Percentiles rank a stretch among this genome's conserved stretches.
Conservation (phyloP, 768 basidiomycete species). For the Phallus indusiatus region DNA sequence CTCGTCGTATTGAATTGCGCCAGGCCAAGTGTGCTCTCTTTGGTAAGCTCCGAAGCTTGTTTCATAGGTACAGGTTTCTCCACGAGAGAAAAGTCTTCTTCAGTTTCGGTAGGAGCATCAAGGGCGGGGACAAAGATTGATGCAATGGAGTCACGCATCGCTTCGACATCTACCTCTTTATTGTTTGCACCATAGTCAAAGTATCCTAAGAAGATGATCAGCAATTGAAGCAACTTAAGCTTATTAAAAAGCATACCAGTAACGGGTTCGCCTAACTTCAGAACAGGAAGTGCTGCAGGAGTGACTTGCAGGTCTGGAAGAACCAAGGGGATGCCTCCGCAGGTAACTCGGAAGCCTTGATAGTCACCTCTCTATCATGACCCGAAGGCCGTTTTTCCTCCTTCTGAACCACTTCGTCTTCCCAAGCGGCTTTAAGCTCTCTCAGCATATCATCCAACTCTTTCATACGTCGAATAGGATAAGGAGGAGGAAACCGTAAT, state of each 20-base stretch:
- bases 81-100: background rate
- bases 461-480: slow-evolving; percentile 80
- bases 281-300: background rate
- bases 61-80: slow-evolving; percentile 38
- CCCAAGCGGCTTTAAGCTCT: slow-evolving; percentile 65
- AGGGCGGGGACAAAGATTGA: slow-evolving; percentile 3
- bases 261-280: background rate
- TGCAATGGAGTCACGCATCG: slow-evolving; percentile 6
- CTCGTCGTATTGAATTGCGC: slow-evolving; percentile 76
- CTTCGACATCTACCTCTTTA: background rate
- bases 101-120: background rate
- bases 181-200: slow-evolving; percentile 25
- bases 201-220: slow-evolving; percentile 24
- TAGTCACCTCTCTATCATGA: slow-evolving; percentile 17
- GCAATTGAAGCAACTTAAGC: too few species aligned
- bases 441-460: slow-evolving; percentile 75
- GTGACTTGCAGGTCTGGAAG: background rate
- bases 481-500: slow-evolving; percentile 84
- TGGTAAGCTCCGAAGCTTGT: slow-evolving; percentile 56
- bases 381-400: slow-evolving; percentile 41
- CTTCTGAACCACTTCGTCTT: slow-evolving; percentile 72
- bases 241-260: background rate
- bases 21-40: slow-evolving; percentile 62
- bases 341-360: slow-evolving; percentile 17
- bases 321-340: background rate